These are phyloP conservation scores for Triticum timopheevii DNA, from an alignment of 176 grass and related monocot genomes.

Conservation along the genomic window DNA sequence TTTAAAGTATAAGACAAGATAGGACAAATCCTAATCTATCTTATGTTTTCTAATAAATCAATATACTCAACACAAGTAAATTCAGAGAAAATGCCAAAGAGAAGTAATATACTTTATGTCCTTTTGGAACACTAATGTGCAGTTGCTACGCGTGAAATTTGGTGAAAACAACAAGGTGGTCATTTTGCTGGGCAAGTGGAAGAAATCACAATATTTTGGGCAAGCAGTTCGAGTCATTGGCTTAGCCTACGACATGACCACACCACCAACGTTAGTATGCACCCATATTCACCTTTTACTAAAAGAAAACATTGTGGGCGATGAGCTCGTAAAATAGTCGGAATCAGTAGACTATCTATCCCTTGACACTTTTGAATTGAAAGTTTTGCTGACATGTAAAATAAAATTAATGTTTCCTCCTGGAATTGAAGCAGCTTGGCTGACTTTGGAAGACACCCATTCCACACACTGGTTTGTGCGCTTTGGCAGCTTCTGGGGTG, in stretches of 20 bases:
- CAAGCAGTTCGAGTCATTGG: too few species aligned
- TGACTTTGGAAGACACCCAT: background rate
- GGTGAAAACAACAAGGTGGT: background rate
- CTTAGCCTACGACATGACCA: background rate
- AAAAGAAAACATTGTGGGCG: background rate
- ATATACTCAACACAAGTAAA: too few species aligned
- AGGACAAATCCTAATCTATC: too few species aligned
- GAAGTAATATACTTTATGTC: background rate
- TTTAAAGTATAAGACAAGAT: too few species aligned
- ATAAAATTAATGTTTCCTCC: background rate
- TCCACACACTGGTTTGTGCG: background rate
- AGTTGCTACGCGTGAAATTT: background rate
- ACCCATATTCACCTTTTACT: background rate
- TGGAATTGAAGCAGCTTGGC: background rate
- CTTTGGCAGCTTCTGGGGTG: background rate
- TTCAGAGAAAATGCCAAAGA: too few species aligned
- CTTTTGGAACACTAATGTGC: background rate
- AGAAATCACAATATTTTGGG: background rate
- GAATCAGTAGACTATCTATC: background rate
- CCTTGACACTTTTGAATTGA: background rate
- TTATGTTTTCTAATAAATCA: too few species aligned
- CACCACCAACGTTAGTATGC: background rate
- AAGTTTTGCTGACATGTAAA: background rate
- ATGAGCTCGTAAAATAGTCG: background rate
- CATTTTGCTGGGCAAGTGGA: background rate